Conservation (phyloP, 2,329 filamentous ascomycete genomes). For the Fusarium brachygibbosum region DNA sequence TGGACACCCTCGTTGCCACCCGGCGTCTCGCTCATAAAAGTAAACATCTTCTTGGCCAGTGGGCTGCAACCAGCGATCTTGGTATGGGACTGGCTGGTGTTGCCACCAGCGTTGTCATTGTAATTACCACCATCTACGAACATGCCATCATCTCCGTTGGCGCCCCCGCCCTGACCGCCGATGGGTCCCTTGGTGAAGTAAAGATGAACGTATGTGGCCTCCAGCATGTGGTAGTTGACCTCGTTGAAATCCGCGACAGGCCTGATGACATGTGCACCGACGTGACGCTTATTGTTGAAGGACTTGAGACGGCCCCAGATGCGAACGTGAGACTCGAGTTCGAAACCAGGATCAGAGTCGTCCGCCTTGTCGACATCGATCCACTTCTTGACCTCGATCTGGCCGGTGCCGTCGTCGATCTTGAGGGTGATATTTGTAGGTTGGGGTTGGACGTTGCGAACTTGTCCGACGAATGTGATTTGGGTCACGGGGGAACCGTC, state of each 20-base stretch:
- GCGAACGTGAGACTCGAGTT: slow-evolving; percentile 83
- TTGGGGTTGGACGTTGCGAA: slow-evolving; percentile 87
- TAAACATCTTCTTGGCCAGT: slow-evolving; percentile 77
- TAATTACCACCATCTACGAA: slow-evolving; percentile 66
- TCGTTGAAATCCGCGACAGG: slow-evolving; percentile 90
- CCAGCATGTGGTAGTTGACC: slow-evolving; percentile 90
- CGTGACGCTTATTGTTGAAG: slow-evolving; percentile 85
- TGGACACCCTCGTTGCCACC: slow-evolving; percentile 88
- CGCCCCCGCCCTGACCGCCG: slow-evolving; percentile 57
- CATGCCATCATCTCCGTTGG: slow-evolving; percentile 64
- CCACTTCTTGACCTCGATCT: slow-evolving; percentile 93
- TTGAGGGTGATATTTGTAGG: slow-evolving; percentile 93
- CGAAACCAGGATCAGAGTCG: slow-evolving; percentile 67
- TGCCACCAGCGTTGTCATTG: slow-evolving; percentile 55
- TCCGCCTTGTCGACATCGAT: slow-evolving; percentile 73
- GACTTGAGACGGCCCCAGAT: slow-evolving; percentile 87
- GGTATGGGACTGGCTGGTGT: slow-evolving; percentile 54
- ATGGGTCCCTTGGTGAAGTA: slow-evolving; percentile 80
- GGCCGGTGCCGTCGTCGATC: slow-evolving; percentile 93
- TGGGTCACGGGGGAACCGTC: slow-evolving; percentile 81
- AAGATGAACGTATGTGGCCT: slow-evolving; percentile 89
- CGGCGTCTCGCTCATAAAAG: slow-evolving; percentile 73
- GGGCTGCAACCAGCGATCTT: slow-evolving; percentile 65
- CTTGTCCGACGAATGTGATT: slow-evolving; percentile 87
- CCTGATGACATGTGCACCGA: slow-evolving; percentile 84